These are phyloP conservation scores for Moricandia arvensis DNA, from an alignment of 345 rosid genomes.

Conservation along the genomic window DNA sequence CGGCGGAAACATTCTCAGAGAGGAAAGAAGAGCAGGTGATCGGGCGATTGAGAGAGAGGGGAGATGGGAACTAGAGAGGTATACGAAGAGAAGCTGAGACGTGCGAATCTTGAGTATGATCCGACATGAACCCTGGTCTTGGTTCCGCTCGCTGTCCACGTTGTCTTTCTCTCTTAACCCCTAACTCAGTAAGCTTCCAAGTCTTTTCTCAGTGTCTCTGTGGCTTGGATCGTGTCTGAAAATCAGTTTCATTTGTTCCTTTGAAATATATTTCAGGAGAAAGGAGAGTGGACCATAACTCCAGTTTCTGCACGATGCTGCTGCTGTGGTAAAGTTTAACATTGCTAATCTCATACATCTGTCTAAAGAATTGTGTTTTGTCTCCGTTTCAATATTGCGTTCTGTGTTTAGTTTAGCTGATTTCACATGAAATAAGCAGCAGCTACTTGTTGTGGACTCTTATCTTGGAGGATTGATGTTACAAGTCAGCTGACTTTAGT, in stretches of 20 bases:
- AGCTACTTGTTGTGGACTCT: not conserved
- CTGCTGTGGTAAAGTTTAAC: slow-evolving; percentile 70
- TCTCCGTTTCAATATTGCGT: not conserved
- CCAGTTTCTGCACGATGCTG: slow-evolving; percentile 81
- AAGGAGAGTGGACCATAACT: slow-evolving; percentile 78
- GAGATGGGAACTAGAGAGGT: slow-evolving; percentile 82
- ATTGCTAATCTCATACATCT: not conserved
- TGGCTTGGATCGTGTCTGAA: not conserved
- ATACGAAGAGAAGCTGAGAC: slow-evolving; percentile 79
- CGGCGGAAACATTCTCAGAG: slow-evolving; percentile 16
- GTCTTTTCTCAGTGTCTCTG: not conserved
- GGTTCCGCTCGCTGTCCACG: slow-evolving; percentile 95
- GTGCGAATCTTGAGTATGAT: slow-evolving; percentile 68
- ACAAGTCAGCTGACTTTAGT: slow-evolving; percentile 3
- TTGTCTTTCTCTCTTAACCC: slow-evolving; percentile 80
- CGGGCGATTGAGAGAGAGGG: slow-evolving; percentile 1
- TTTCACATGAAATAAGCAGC: not conserved
- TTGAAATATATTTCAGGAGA: slow-evolving; percentile 39
- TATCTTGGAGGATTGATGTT: not conserved
- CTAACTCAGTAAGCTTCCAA: slow-evolving; percentile 48
- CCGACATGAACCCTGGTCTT: slow-evolving; percentile 93
- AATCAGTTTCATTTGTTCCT: not conserved
- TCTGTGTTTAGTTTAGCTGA: not conserved
- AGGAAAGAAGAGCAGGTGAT: slow-evolving; percentile 12
- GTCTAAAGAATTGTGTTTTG: not conserved